Conservation (phyloP, 306 rosid genomes). For the Luffa aegyptiaca region DNA sequence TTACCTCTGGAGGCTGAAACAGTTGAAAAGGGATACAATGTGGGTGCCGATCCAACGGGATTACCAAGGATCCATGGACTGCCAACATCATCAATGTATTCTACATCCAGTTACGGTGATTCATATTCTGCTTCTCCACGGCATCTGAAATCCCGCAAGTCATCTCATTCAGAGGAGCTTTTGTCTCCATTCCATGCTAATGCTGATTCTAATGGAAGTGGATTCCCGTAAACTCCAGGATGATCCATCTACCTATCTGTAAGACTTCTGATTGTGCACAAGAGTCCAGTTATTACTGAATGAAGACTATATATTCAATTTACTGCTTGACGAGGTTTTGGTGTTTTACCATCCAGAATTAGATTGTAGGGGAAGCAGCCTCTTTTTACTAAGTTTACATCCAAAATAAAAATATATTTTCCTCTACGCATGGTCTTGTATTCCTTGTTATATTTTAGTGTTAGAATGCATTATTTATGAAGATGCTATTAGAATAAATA, state of each 20-base stretch:
- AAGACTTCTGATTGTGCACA: conserved; percentile 9
- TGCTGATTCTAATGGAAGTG: conserved; percentile 75
- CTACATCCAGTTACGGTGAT: conserved; percentile 51
- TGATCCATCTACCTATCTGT: conserved; percentile 41
- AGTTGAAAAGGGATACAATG: conserved; percentile 74
- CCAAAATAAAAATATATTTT: not conserved
- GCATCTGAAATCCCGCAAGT: conserved; percentile 52
- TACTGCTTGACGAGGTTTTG: conserved; percentile 31
- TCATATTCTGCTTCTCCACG: conserved; percentile 62
- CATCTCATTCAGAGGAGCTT: conserved; percentile 87
- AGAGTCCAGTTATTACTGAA: not conserved
- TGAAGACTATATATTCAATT: conserved; percentile 44
- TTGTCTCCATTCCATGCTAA: conserved; percentile 43
- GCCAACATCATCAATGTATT: conserved; percentile 63
- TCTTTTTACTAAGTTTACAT: not conserved
- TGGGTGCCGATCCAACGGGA: conserved; percentile 67
- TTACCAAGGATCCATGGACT: conserved; percentile 82
- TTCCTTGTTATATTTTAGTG: conserved; percentile 7
- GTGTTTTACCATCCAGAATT: conserved; percentile 30
- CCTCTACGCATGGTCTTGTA: not conserved
- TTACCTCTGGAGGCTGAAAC: conserved; percentile 92
- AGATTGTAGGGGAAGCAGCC: conserved; percentile 18
- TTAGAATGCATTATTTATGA: not conserved
- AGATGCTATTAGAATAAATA: conserved; percentile 7
- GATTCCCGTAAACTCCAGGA: conserved; percentile 39